Percentiles rank a stretch among this genome's conserved stretches.
phyloP scores from a whole-genome alignment of 2,329 filamentous ascomycete species.

The Chrysosphaeria jannelii region DNA sequence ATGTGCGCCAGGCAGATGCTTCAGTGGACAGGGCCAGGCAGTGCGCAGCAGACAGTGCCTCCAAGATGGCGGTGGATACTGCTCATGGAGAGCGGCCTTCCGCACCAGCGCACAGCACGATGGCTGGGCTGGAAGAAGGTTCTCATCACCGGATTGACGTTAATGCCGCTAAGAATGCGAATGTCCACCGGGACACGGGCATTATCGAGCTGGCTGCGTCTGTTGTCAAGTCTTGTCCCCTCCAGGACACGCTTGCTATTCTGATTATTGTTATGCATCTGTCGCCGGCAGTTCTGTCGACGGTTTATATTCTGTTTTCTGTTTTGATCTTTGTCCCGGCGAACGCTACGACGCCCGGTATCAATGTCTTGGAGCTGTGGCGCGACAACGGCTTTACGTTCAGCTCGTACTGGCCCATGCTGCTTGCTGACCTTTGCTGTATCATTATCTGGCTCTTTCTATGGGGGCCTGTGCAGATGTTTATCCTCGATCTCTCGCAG shows the following conservation, averaged over 20 bases:
- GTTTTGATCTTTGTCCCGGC: conserved; percentile 78
- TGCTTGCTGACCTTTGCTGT: conserved; percentile 54
- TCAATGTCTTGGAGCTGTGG: conserved; percentile 74
- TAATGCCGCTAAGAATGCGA: conserved; percentile 34
- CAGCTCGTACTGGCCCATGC: conserved; percentile 57
- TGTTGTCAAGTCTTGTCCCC: conserved; percentile 65
- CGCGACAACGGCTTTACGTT: conserved; percentile 62
- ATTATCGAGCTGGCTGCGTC: conserved; percentile 54
- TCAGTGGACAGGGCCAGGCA: no score
- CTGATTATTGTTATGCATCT: conserved; percentile 86
- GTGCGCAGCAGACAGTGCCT: no score
- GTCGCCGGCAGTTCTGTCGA: conserved; percentile 59
- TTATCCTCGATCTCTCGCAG: conserved; percentile 71
- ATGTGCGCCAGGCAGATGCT: no score
- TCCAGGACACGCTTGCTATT: conserved; percentile 87
- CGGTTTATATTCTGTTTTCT: conserved; percentile 79
- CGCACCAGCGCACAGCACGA: no score
- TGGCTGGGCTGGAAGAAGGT: no score
- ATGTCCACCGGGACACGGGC: conserved; percentile 37
- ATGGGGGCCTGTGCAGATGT: conserved; percentile 63
- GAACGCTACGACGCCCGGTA: conserved; percentile 42
- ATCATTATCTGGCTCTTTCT: conserved; percentile 68
- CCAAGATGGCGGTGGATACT: no score
- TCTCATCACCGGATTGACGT: conserved; percentile 37
- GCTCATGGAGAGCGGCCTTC: no score